Conservation (phyloP, 2,329 filamentous ascomycete genomes). For the Rutstroemia sydowiana region DNA sequence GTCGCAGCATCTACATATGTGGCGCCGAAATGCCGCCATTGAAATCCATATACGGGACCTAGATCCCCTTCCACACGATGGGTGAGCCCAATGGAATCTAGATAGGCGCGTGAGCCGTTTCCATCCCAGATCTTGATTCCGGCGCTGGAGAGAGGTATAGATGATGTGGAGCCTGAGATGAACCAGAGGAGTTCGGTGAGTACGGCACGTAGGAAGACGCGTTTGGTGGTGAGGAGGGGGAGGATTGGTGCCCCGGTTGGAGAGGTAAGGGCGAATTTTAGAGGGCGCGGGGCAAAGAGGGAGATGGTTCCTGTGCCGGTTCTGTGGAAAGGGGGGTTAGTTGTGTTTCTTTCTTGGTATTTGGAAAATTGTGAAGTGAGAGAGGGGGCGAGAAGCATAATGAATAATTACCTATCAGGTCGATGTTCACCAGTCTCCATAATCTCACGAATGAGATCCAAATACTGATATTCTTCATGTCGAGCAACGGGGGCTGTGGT, state of each 20-base stretch:
- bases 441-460: conserved; percentile 81
- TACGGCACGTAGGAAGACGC: conserved; percentile 86
- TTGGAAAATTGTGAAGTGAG: background rate
- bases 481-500: too few species aligned
- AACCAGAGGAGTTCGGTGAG: conserved; percentile 96
- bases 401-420: conserved; percentile 61
- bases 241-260: conserved; percentile 55
- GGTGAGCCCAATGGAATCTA: conserved; percentile 74
- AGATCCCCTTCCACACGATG: conserved; percentile 84
- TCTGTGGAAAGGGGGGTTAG: conserved; percentile 35
- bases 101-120: conserved; percentile 84
- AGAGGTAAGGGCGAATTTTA: conserved; percentile 77
- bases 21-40: conserved; percentile 97
- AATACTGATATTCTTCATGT: conserved; percentile 92
- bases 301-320: conserved; percentile 91
- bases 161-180: conserved; percentile 75
- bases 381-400: too few species aligned
- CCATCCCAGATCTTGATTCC: conserved; percentile 98
- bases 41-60: conserved; percentile 95
- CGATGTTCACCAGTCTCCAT: conserved; percentile 77
- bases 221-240: conserved; percentile 93
- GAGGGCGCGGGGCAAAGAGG: conserved; percentile 76
- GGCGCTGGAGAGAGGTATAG: conserved; percentile 63
- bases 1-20: conserved; percentile 71
- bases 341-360: background rate